phyloP scores from a whole-genome alignment of 2,329 filamentous ascomycete species.

The Aspergillus pseudonomiae region DNA sequence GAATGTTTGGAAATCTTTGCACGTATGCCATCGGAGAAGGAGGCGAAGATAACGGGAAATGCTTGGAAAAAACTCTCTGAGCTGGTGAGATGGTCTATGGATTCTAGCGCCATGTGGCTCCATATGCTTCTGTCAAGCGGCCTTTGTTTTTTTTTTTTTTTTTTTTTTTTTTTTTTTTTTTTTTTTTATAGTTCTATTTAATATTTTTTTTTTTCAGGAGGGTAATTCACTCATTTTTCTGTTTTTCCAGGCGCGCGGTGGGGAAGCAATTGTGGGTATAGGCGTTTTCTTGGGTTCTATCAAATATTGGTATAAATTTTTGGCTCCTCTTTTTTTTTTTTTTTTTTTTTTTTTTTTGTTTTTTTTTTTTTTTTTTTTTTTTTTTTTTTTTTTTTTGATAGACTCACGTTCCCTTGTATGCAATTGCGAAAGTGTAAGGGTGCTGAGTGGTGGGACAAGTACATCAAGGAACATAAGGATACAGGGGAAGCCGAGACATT shows the following conservation, averaged over 20 bases:
- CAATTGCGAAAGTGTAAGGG: background rate
- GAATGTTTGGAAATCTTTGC: background rate
- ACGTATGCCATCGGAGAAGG: background rate
- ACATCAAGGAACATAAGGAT: background rate
- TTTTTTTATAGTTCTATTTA: background rate
- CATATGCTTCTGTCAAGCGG: background rate
- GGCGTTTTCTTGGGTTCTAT: background rate
- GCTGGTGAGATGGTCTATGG: background rate
- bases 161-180: no score
- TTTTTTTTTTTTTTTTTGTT: no score
- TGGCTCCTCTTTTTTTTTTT: no score
- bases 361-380: no score
- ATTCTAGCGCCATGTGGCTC: background rate
- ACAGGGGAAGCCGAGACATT: background rate
- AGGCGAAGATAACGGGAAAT: background rate
- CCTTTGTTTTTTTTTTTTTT: no score
- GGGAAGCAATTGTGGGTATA: background rate
- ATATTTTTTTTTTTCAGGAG: background rate
- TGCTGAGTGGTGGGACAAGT: background rate
- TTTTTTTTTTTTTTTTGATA: background rate
- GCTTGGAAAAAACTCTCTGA: background rate
- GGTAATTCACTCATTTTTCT: background rate
- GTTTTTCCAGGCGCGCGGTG: background rate
- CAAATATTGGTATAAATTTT: no score
- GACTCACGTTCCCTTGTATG: background rate